Base-by-base conservation (phyloP, 2,329 filamentous ascomycete species). In the Gaeumannomyces sp. region DNA sequence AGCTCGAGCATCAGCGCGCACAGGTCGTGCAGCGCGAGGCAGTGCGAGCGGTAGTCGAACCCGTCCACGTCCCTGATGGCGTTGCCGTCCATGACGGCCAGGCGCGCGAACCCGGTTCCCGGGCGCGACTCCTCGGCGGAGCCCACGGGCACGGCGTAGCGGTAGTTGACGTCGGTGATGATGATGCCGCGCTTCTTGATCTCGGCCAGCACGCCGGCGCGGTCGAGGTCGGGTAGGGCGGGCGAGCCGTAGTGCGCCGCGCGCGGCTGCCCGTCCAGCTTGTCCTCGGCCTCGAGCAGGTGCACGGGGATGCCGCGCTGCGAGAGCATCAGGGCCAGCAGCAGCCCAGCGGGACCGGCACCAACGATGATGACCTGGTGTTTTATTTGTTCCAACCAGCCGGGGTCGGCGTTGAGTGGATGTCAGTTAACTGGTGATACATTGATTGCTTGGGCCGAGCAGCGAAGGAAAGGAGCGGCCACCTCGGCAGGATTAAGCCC, bases 161-260 rank as follows among this genome's bases (percentile, higher is more conserved):
- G 62, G 29, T 59, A 63, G n/a, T 29, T 56, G 33, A 63, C 14
- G 28, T 59, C 56, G 28, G 19, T 29, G 53, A 63, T 57, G 62
- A 63, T 28, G 62, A 63, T 63, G 19, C 78, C 78, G 19, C 73
- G 71, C 35, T 69, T 69, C 1, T 75, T 75, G 35, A 81, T 72
- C 69, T 76, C 70, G 35, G 81, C 79, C 25, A 88, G 74, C 14
- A 89, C 80, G 0, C 86, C 86, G 0, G 86, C 86, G n/a, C 83
- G 80, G 57, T 77, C 71, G 61, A 89, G 79, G 65, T 86, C 85
- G 56, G 81, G 82, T 59, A 85, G 80, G 1, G 85, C 85, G 0
- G 85, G 79, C 0, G 83, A 78, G 4, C 82, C 84, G 71, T 88
- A 88, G 73, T 88, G 84, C 3, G 85, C 83, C 19, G 86, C 86